Conservation (phyloP, 805 yeast species). For the Wickerhamiella cacticola region DNA sequence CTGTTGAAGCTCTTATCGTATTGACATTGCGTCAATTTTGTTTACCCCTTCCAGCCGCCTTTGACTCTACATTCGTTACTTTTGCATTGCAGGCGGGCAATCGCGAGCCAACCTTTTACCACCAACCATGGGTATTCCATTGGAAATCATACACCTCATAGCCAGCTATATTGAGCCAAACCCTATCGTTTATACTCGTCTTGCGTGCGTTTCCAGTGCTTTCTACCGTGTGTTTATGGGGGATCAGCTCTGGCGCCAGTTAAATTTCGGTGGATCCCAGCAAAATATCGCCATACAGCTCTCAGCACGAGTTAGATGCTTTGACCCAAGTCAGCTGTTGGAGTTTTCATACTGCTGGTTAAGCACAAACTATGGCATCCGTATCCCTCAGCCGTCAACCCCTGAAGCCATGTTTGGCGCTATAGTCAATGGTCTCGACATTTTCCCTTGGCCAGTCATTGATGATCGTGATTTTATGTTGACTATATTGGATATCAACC, state of each 20-base stretch:
- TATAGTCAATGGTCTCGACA: neutral
- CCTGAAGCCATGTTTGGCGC: neutral
- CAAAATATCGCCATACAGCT: neutral
- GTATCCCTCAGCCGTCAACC: neutral
- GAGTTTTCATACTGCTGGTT: neutral
- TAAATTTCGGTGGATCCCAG: neutral
- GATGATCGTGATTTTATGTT: neutral
- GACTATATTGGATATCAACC: neutral
- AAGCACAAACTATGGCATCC: neutral
- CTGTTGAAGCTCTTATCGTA: too few relatives aligned
- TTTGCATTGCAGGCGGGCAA: neutral
- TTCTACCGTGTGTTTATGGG: neutral
- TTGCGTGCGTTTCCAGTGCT: neutral
- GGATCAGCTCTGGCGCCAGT: neutral
- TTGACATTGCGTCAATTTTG: too few relatives aligned
- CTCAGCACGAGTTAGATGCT: neutral
- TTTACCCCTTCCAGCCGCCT: constrained; percentile 1
- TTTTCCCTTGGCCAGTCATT: neutral
- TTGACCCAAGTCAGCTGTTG: neutral
- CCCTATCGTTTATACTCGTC: neutral
- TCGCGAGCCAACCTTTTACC: neutral
- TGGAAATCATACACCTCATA: neutral
- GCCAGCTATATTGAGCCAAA: constrained; percentile 1
- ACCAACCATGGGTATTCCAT: neutral
- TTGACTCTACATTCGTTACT: neutral